Conservation (phyloP, 257 asterid genomes). For the Lavandula angustifolia region DNA sequence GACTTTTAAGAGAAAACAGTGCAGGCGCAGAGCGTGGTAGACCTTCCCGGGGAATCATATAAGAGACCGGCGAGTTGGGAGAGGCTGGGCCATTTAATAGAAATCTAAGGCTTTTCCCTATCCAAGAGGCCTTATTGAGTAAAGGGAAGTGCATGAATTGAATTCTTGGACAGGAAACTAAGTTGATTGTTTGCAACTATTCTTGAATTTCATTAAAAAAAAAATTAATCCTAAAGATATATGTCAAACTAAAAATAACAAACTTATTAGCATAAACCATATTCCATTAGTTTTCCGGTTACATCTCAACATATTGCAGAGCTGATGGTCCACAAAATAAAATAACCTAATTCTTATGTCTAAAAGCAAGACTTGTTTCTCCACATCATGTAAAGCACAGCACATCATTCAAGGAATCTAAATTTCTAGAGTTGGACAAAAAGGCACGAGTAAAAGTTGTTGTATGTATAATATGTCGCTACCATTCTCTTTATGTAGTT, state of each 20-base stretch:
- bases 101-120: no score
- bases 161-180: neutral
- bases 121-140: no score
- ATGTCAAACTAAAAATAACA: no score
- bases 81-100: no score
- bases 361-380: conserved; percentile 9
- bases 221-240: neutral
- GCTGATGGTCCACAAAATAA: neutral
- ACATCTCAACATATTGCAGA: neutral
- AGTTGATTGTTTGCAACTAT: neutral
- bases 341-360: neutral
- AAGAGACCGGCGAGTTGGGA: no score
- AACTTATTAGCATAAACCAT: neutral
- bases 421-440: neutral
- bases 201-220: neutral
- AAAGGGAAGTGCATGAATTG: no score
- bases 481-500: neutral
- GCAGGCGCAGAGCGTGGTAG: no score
- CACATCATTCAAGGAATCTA: neutral
- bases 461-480: no score
- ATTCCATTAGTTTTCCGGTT: neutral
- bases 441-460: conserved; percentile 15
- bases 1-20: no score
- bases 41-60: no score
- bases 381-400: neutral